Conservation (phyloP, 2,329 filamentous ascomycete species). For the Aspergillus nomiae region DNA sequence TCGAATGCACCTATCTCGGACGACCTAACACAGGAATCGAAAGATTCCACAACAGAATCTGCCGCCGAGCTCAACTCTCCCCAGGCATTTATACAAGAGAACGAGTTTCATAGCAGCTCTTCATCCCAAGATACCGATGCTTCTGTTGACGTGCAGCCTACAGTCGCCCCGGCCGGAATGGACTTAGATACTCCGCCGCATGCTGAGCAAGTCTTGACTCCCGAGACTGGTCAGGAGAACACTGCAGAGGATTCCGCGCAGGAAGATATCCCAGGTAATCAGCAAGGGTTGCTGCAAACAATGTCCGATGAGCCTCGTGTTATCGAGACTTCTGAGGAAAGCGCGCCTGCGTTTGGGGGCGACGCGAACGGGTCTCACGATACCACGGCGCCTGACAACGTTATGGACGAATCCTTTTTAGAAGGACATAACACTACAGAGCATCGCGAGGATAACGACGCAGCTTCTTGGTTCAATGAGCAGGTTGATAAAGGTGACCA, state of each 20-base stretch:
- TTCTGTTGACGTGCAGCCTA: background rate
- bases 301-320: background rate
- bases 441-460: background rate
- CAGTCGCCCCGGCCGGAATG: background rate
- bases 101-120: background rate
- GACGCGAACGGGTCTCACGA: background rate
- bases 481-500: constrained; percentile 5
- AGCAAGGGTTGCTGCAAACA: background rate
- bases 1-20: constrained; percentile 18
- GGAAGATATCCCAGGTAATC: background rate
- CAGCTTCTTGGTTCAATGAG: constrained; percentile 6
- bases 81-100: background rate
- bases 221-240: background rate
- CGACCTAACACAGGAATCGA: constrained; percentile 9
- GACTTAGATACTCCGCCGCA: background rate
- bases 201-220: background rate
- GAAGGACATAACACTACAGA: background rate
- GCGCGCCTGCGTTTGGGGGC: background rate
- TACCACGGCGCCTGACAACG: background rate
- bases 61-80: background rate
- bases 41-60: background rate
- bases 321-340: background rate
- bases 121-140: background rate
- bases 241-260: background rate
- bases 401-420: background rate